A percentile compares a stretch with the other conserved stretches of the same genome.
phyloP scores from a whole-genome alignment of 352 stramenopile species.

The Pythium biforme region DNA sequence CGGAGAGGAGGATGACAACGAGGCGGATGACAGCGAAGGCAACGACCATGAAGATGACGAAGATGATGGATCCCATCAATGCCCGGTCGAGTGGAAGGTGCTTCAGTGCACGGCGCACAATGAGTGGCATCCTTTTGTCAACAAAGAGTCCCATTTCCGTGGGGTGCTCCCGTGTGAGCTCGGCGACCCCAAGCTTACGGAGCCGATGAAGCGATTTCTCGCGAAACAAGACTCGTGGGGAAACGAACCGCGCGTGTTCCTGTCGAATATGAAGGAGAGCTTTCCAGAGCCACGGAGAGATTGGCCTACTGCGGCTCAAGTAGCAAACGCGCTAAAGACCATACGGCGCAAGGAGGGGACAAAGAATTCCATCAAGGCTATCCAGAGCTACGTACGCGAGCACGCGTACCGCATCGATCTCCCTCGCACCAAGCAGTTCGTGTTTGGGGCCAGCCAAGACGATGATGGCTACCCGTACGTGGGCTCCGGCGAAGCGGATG shows the following conservation, averaged over 20 bases:
- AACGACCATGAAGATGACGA: not conserved
- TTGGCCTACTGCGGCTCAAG: not conserved
- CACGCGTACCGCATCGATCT: not conserved
- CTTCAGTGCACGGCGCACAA: not conserved
- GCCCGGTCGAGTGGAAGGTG: not conserved
- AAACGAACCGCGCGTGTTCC: not conserved
- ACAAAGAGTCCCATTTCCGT: not conserved
- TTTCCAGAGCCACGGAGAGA: not conserved
- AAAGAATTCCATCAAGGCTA: constrained; percentile 10
- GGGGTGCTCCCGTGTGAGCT: not conserved
- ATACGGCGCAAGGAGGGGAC: not conserved
- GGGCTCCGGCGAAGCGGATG: not conserved
- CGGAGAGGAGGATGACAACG: not conserved
- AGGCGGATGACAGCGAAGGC: not conserved
- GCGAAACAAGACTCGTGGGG: not conserved
- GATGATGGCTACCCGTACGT: not conserved
- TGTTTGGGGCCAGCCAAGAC: constrained; percentile 1
- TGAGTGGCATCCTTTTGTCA: not conserved
- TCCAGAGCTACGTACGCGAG: not conserved
- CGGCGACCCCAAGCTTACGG: not conserved
- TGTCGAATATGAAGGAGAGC: not conserved
- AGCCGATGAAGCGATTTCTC: not conserved
- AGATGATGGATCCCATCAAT: not conserved
- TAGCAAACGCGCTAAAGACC: constrained; percentile 5
- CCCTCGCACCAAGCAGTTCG: not conserved